A percentile compares a stretch with the other conserved stretches of the same genome.
Evolutionary conservation across 1,284 basidiomycete species (phyloP).

Genomic region (Ceratobasidium sp.): DNA sequence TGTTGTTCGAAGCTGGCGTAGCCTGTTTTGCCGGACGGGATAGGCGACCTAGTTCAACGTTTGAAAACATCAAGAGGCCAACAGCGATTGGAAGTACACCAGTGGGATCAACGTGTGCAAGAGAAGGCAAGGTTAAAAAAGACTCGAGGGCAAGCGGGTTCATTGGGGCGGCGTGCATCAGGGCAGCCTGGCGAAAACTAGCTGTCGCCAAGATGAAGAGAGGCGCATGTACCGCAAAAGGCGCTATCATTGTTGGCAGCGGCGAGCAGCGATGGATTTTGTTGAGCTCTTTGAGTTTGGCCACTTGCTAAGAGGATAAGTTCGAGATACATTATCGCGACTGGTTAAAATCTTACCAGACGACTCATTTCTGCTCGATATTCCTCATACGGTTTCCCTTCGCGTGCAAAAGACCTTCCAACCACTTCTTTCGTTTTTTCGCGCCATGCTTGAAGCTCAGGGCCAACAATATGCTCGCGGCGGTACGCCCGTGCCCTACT

Average conservation of each 20-base stretch:
- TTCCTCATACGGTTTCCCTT: conserved; percentile 66
- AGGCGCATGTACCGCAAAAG: conserved; percentile 77
- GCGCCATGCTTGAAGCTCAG: conserved; percentile 55
- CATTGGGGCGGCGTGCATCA: conserved; percentile 61
- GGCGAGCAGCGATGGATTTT: conserved; percentile 71
- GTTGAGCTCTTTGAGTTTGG: conserved; percentile 62
- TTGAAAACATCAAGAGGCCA: conserved; percentile 79
- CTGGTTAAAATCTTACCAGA: conserved; percentile 49
- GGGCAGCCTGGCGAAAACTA: conserved; percentile 69
- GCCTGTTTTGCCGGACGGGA: conserved; percentile 50
- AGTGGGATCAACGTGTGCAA: conserved; percentile 78
- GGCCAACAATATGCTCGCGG: conserved; percentile 37
- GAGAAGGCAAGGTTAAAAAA: conserved; percentile 77
- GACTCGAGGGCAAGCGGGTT: conserved; percentile 76
- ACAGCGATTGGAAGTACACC: conserved; percentile 76
- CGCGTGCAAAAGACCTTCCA: conserved; percentile 77
- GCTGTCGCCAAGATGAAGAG: conserved; percentile 76
- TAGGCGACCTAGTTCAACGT: conserved; percentile 81
- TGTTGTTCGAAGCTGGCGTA: conserved; percentile 61
- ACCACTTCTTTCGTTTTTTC: conserved; percentile 73
- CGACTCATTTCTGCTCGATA: conserved; percentile 55
- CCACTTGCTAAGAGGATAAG: conserved; percentile 30
- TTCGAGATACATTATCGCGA: conserved; percentile 10
- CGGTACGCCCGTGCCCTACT: conserved; percentile 43
- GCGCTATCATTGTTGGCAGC: conserved; percentile 70